A percentile compares a stretch with the other conserved stretches of the same genome.
Conservation (phyloP, 768 basidiomycete genomes). For the Mycena albidolilacea region DNA sequence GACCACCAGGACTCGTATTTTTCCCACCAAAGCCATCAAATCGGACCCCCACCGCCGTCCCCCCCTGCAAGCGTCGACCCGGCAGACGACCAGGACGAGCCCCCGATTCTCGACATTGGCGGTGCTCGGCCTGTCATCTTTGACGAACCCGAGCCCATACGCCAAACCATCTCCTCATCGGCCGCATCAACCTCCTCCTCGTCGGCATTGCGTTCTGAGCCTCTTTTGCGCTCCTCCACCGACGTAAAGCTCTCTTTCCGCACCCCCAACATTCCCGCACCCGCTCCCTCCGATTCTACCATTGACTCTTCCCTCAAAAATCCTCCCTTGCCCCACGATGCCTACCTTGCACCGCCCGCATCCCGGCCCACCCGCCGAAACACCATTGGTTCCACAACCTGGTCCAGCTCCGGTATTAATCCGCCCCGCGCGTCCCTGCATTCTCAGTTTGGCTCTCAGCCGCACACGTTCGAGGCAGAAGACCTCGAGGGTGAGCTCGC, state of each 20-base stretch:
- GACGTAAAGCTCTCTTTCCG: conserved; percentile 62
- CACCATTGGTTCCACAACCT: conserved; percentile 73
- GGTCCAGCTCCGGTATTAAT: conserved; percentile 34
- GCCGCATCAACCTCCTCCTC: conserved; percentile 48
- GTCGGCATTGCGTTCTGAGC: conserved; percentile 42
- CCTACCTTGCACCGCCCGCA: conserved; percentile 68
- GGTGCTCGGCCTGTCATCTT: conserved; percentile 47
- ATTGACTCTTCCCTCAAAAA: conserved; percentile 41
- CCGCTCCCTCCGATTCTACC: conserved; percentile 31
- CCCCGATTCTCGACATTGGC: conserved; percentile 41
- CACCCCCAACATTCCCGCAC: conserved; percentile 38
- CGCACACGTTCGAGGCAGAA: conserved; percentile 53
- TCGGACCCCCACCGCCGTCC: conserved; percentile 48
- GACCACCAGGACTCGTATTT: conserved; percentile 51
- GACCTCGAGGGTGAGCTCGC: conserved; percentile 72
- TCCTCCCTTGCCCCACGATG: conserved; percentile 52
- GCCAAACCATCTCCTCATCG: conserved; percentile 40
- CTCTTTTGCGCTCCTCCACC: conserved; percentile 64
- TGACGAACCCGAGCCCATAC: conserved; percentile 50
- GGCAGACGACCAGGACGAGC: conserved; percentile 39
- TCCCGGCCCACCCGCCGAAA: conserved; percentile 72
- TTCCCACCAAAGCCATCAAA: conserved; percentile 48
- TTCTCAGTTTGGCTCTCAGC: conserved; percentile 51
- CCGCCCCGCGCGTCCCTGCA: conserved; percentile 47
- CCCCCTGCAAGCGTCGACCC: conserved; percentile 54